phyloP scores from a whole-genome alignment of 2,329 filamentous ascomycete species.

The Diaporthe sp. region DNA sequence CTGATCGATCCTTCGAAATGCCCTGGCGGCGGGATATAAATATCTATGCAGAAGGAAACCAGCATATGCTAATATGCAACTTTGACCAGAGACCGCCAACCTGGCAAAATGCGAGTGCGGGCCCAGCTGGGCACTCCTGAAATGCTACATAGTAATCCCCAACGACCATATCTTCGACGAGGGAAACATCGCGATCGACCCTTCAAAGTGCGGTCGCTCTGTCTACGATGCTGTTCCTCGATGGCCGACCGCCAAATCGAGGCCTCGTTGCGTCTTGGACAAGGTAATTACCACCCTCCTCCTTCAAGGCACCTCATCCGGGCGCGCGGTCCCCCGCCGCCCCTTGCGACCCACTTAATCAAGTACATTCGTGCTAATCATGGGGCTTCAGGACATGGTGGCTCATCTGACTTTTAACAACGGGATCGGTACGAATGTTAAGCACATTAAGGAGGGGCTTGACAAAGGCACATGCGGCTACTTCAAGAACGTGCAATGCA shows the following conservation, averaged over 20 bases:
- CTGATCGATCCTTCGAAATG: no score
- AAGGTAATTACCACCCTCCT: not conserved
- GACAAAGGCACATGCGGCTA: not conserved
- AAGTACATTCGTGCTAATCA: not conserved
- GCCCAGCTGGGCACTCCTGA: not conserved
- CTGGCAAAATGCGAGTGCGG: slow-evolving; percentile 9
- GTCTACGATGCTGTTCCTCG: not conserved
- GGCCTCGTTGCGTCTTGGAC: not conserved
- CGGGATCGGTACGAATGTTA: not conserved
- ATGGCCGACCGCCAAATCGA: not conserved
- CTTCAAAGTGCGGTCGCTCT: not conserved
- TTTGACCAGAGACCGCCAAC: not conserved
- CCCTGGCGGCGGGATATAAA: no score
- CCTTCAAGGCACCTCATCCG: no score
- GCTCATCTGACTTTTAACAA: not conserved
- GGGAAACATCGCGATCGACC: not conserved
- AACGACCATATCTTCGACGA: slow-evolving; percentile 29
- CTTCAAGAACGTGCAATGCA: not conserved
- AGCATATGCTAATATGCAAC: not conserved
- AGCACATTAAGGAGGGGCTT: not conserved
- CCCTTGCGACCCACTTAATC: not conserved
- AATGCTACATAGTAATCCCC: not conserved
- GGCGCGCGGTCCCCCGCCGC: not conserved
- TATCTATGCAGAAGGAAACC: not conserved
- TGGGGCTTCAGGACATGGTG: not conserved